A percentile compares a stretch with the other conserved stretches of the same genome.
Conservation (phyloP, 805 yeast species). For the Saturnispora dispora region DNA sequence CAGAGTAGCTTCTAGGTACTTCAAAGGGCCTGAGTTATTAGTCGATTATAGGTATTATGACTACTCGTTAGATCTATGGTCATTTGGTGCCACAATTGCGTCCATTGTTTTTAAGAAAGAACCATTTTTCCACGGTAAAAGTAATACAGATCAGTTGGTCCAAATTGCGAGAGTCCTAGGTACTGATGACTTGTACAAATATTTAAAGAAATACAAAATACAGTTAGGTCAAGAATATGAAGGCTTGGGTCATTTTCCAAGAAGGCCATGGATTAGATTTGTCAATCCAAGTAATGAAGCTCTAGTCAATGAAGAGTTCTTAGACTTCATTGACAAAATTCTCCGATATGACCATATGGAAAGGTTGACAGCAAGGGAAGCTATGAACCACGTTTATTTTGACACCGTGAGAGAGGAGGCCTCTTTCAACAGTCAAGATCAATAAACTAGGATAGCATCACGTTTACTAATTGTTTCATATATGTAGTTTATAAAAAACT, state of each 20-base stretch:
- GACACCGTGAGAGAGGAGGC: constrained; percentile 21
- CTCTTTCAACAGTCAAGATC: not conserved
- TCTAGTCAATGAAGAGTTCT: constrained; percentile 58
- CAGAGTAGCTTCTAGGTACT: constrained; percentile 86
- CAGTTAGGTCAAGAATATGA: constrained; percentile 67
- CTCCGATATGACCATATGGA: constrained; percentile 83
- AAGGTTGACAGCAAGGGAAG: constrained; percentile 81
- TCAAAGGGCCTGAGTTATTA: constrained; percentile 86
- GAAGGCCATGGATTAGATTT: constrained; percentile 82
- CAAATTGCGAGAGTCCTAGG: constrained; percentile 86
- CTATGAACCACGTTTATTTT: constrained; percentile 59
- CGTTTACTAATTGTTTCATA: not conserved
- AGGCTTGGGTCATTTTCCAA: constrained; percentile 63
- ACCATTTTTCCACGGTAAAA: constrained; percentile 86
- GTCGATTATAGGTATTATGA: constrained; percentile 84
- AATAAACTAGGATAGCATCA: not conserved
- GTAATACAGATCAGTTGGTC: constrained; percentile 84
- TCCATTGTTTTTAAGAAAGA: constrained; percentile 85
- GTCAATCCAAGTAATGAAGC: constrained; percentile 61
- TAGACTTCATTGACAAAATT: constrained; percentile 74
- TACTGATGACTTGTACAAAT: constrained; percentile 64
- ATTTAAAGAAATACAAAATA: constrained; percentile 63
- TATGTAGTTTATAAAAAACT: not conserved
- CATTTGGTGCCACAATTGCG: constrained; percentile 88
- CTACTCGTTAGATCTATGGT: constrained; percentile 89